These are phyloP conservation scores for Camptophora hylomeconis DNA, from an alignment of 2,329 filamentous ascomycete species.

Conservation along the genomic window DNA sequence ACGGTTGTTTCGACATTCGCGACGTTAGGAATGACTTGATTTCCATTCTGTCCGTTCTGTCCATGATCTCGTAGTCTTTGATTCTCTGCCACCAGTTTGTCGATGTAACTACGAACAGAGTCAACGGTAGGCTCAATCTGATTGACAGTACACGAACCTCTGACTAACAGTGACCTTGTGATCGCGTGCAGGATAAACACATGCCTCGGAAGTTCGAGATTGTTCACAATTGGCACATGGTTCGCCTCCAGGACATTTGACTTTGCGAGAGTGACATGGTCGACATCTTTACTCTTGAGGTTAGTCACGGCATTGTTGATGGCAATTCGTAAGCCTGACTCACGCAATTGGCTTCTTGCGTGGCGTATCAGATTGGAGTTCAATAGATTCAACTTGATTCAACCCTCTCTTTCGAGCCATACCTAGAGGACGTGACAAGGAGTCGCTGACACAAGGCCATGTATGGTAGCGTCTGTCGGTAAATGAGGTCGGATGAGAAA, in stretches of 20 bases:
- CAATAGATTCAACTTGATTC: not conserved
- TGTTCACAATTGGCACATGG: slow-evolving; percentile 30
- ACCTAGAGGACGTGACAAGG: too few species aligned
- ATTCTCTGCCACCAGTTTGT: slow-evolving; percentile 19
- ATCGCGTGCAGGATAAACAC: slow-evolving; percentile 29
- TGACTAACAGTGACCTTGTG: slow-evolving; percentile 26
- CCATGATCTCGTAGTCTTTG: slow-evolving; percentile 1
- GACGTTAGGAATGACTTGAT: slow-evolving; percentile 6
- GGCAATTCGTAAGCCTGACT: too few species aligned
- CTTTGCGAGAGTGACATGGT: slow-evolving; percentile 33
- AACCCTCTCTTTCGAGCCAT: slow-evolving; percentile 1
- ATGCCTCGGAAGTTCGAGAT: slow-evolving; percentile 26
- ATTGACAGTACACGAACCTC: too few species aligned
- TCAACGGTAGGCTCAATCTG: too few species aligned
- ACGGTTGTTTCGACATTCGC: slow-evolving; percentile 9
- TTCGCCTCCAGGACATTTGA: slow-evolving; percentile 33
- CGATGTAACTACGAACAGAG: slow-evolving; percentile 21
- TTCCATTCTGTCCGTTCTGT: slow-evolving; percentile 7
- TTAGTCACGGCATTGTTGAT: too few species aligned
- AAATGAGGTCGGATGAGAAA: too few species aligned
- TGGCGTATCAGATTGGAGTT: slow-evolving; percentile 1
- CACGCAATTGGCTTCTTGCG: slow-evolving; percentile 5
- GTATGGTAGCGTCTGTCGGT: too few species aligned
- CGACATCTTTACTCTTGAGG: too few species aligned
- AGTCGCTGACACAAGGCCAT: too few species aligned